A percentile compares a stretch with the other conserved stretches of the same genome.
phyloP scores from a whole-genome alignment of 768 basidiomycete genomes.

The Lyophyllum semitale region DNA sequence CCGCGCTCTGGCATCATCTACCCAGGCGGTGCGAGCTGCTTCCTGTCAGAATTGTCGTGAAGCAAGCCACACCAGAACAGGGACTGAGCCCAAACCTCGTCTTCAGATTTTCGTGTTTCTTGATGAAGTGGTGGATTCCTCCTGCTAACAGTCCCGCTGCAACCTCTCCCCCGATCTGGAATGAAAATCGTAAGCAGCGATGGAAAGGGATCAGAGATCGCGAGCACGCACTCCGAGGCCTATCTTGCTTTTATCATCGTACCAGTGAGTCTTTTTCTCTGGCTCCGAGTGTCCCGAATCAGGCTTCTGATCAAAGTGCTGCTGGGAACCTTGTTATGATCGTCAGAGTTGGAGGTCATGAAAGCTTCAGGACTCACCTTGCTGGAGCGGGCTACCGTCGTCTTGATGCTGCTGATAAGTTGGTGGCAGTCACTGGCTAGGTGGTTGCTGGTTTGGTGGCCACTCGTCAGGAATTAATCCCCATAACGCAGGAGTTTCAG shows the following conservation, averaged over 20 bases:
- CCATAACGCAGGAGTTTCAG: constrained; percentile 67
- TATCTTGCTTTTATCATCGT: constrained; percentile 56
- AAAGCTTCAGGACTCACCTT: constrained; percentile 7
- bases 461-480: constrained; percentile 45
- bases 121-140: constrained; percentile 1
- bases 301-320: constrained; percentile 13
- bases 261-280: constrained; percentile 58
- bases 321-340: background rate
- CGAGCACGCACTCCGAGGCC: constrained; percentile 50
- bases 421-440: constrained; percentile 28
- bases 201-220: background rate
- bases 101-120: constrained; percentile 51
- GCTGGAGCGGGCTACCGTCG: constrained; percentile 17
- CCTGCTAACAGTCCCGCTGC: constrained; percentile 19
- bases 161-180: constrained; percentile 66
- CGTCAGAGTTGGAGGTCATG: constrained; percentile 20
- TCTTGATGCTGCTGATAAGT: constrained; percentile 20
- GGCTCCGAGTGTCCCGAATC: constrained; percentile 29
- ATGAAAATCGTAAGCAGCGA: constrained; percentile 7
- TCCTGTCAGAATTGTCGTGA: constrained; percentile 33
- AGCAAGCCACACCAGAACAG: background rate
- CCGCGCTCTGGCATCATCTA: constrained; percentile 55
- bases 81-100: constrained; percentile 43
- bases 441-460: constrained; percentile 28
- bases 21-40: constrained; percentile 54